A percentile compares a stretch with the other conserved stretches of the same genome.
These are phyloP conservation scores for Magnaporthiopsis rhizophila DNA, from an alignment of 2,329 filamentous ascomycete species.

Conservation along the genomic window DNA sequence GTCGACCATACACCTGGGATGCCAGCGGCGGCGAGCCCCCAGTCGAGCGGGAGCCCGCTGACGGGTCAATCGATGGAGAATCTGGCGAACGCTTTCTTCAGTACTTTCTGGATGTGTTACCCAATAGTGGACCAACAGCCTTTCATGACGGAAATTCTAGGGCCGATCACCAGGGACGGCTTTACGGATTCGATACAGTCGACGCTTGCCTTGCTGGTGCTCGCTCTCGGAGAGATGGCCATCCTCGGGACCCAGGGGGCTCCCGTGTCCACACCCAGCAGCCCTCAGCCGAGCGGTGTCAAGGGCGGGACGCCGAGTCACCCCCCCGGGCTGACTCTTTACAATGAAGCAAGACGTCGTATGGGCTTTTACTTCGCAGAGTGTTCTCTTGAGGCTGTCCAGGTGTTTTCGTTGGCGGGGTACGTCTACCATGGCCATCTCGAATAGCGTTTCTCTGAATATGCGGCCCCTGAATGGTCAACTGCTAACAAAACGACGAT, in stretches of 20 bases:
- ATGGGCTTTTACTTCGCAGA: constrained; percentile 49
- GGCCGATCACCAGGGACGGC: constrained; percentile 35
- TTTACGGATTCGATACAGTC: constrained; percentile 41
- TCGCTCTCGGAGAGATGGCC: constrained; percentile 51
- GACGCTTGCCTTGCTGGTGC: constrained; percentile 47
- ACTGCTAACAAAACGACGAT: constrained; percentile 3
- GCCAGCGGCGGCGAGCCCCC: constrained; percentile 7
- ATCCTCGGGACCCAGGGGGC: constrained; percentile 39
- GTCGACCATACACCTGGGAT: constrained; percentile 6
- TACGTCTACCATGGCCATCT: constrained; percentile 21
- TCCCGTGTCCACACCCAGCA: constrained; percentile 35
- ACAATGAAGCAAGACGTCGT: constrained; percentile 54
- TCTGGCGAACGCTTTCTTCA: constrained; percentile 48
- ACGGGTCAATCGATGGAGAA: constrained; percentile 41
- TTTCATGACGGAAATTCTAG: constrained; percentile 41
- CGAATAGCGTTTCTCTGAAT: not conserved
- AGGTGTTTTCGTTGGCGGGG: constrained; percentile 49
- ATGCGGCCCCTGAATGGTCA: not conserved
- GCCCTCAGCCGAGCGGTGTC: constrained; percentile 39
- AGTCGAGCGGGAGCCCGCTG: constrained; percentile 19
- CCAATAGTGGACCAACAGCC: constrained; percentile 50
- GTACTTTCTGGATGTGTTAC: constrained; percentile 49
- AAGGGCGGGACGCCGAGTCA: constrained; percentile 39
- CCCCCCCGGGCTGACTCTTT: constrained; percentile 50
- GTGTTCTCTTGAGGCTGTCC: constrained; percentile 50